Percentiles rank a stretch among this genome's conserved stretches.
Evolutionary conservation across 371 early-diverging fungal genomes (phyloP).

Genomic region (Lichtheimia ramosa): DNA sequence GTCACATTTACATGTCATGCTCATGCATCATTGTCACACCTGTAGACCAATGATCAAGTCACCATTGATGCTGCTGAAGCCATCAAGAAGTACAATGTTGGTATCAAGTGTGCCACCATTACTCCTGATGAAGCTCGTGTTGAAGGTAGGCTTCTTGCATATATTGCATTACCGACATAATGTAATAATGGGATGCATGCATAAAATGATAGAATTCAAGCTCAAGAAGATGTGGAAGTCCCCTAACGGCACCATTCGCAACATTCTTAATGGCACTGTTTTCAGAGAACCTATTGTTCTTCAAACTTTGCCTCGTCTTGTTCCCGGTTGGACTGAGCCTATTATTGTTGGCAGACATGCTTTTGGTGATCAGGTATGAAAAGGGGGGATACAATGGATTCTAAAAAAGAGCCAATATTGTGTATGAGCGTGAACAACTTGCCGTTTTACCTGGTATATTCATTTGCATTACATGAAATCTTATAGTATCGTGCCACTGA

Average conservation of each 20-base stretch:
- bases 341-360: conserved; percentile 97
- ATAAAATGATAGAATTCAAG: conserved; percentile 76
- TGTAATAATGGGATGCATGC: neutral
- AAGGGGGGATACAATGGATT: neutral
- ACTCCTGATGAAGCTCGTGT: conserved; percentile 98
- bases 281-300: conserved; percentile 97
- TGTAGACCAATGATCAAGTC: conserved; percentile 91
- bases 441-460: neutral
- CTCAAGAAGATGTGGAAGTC: conserved; percentile 96
- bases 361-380: conserved; percentile 89
- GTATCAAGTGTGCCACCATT: conserved; percentile 98
- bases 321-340: conserved; percentile 94
- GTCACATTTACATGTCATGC: neutral
- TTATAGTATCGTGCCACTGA: conserved; percentile 93
- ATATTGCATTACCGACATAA: neutral
- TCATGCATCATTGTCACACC: neutral
- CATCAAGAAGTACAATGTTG: conserved; percentile 95
- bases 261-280: conserved; percentile 95
- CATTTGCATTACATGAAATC: conserved; percentile 5
- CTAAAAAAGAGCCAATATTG: neutral
- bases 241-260: conserved; percentile 97
- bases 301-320: conserved; percentile 84
- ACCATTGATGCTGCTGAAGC: conserved; percentile 96
- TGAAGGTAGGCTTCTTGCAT: conserved; percentile 51
- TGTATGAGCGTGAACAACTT: neutral